These are phyloP conservation scores for Aspergillus piperis DNA, from an alignment of 2,329 filamentous ascomycete species.

Conservation along the genomic window DNA sequence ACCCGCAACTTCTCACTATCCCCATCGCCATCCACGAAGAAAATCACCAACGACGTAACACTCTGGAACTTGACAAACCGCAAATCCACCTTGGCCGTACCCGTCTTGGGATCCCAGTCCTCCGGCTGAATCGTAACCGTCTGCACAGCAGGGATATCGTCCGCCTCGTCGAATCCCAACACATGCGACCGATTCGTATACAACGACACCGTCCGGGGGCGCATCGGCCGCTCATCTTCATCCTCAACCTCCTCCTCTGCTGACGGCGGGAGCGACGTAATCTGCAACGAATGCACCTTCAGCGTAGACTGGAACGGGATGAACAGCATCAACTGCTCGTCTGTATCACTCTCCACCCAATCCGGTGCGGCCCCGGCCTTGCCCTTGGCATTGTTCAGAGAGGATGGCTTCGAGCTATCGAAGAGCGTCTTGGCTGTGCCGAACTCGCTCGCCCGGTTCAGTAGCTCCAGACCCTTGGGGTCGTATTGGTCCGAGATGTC, in stretches of 20 bases:
- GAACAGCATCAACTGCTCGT: constrained; percentile 93
- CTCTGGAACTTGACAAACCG: constrained; percentile 98
- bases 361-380: constrained; percentile 64
- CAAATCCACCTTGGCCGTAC: constrained; percentile 70
- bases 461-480: constrained; percentile 74
- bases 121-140: constrained; percentile 69
- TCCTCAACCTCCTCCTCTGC: constrained; percentile 55
- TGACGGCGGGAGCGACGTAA: constrained; percentile 73
- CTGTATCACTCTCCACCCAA: constrained; percentile 94
- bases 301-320: constrained; percentile 83
- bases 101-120: constrained; percentile 76
- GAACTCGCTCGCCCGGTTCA: constrained; percentile 80
- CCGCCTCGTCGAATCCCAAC: constrained; percentile 92
- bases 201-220: constrained; percentile 79
- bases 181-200: constrained; percentile 89
- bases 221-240: constrained; percentile 74
- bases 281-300: constrained; percentile 83
- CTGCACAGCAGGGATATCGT: constrained; percentile 80
- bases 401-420: constrained; percentile 65
- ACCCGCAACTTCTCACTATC: constrained; percentile 83
- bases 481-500: constrained; percentile 86
- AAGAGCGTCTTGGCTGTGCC: constrained; percentile 75
- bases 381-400: constrained; percentile 50
- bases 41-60: constrained; percentile 80
- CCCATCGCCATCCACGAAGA: constrained; percentile 82